Percentiles rank a stretch among this genome's conserved stretches.
Evolutionary conservation across 352 stramenopile genomes (phyloP).

Genomic region (Phytophthora aleatoria): DNA sequence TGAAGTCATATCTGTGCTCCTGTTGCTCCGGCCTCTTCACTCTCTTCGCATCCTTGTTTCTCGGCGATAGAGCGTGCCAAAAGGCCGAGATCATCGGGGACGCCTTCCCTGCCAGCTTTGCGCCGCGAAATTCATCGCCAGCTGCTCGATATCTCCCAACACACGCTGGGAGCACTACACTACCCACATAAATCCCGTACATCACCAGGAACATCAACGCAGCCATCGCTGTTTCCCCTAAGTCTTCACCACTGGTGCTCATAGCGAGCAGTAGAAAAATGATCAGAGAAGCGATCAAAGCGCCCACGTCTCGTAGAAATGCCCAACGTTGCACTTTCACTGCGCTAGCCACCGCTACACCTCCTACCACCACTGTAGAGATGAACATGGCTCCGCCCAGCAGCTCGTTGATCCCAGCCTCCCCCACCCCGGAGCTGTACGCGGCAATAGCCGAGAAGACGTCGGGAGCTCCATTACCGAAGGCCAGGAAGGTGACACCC

Average conservation of each 20-base stretch:
- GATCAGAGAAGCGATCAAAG: constrained; percentile 53
- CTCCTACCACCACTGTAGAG: constrained; percentile 92
- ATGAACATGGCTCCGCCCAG: constrained; percentile 94
- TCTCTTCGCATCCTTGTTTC: constrained; percentile 16
- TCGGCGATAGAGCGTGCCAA: constrained; percentile 70
- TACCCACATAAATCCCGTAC: constrained; percentile 67
- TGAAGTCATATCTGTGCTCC: constrained; percentile 47
- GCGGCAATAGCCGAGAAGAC: constrained; percentile 93
- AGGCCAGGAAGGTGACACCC: constrained; percentile 97
- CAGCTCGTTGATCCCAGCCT: constrained; percentile 92
- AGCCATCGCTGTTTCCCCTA: constrained; percentile 24
- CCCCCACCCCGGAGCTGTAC: constrained; percentile 74
- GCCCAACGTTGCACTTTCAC: constrained; percentile 70
- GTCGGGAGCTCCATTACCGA: constrained; percentile 98
- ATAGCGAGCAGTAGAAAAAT: constrained; percentile 48
- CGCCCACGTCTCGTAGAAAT: constrained; percentile 67
- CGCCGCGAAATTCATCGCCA: constrained; percentile 15
- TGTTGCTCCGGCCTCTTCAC: constrained; percentile 15
- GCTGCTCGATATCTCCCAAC: constrained; percentile 36
- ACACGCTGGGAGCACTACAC: constrained; percentile 62
- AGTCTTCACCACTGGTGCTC: constrained; percentile 21
- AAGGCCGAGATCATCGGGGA: constrained; percentile 70
- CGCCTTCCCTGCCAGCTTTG: constrained; percentile 20
- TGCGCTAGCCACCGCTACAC: constrained; percentile 75
- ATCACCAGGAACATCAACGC: constrained; percentile 53